Evolutionary conservation across 2,329 filamentous ascomycete genomes (phyloP), one percentile per base, ranked within the genome.

Genomic region (Trichoderma afroharzianum): DNA sequence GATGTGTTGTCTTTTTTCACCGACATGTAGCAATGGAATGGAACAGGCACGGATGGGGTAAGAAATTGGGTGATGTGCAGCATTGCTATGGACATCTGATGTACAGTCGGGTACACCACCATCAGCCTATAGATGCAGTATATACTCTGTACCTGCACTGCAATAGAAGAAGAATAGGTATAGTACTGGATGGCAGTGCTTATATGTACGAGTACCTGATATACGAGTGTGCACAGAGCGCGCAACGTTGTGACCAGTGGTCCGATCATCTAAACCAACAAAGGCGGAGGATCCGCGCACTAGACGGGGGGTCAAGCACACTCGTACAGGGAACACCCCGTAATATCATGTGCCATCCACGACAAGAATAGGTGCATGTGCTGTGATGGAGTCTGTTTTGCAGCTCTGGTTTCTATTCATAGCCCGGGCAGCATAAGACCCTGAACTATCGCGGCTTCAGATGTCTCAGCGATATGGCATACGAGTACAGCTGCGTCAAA

Each of bases 221-320:
- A 3, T 36, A 36, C 33, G 33, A 36, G 33, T 36, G 33, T 36
- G 33, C 33, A 36, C 33, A 36, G 33, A 36, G 36, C 15, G 15
- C 36, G 36, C 6, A 47, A 47, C 43, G 5, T 21, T n/a, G 43
- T 24, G 24, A n/a, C 18, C 2, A 7, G 30, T 64, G 62, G 32
- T 53, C 36, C 28, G 55, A 68, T 68, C 62, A 53, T 33, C 53
- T 36, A 21, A 8, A 68, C 24, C 50, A 18, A 26, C 33, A 47
- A 58, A 61, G 55, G 36, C 55, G 36, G 55, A 61, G 55, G 66
- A 68, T 68, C 66, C 55, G 66, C 66, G 66, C 53, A 30, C 18
- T 33, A 33, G 55, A n/a, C 53, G 64, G 64, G 64, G 53, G 53
- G 26, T 47, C 43, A 15, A 47, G 43, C 43, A 47, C 12, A 36